Percentiles rank a stretch among this genome's conserved stretches.
These are phyloP conservation scores for Agaricus blazei DNA, from an alignment of 768 basidiomycete species.

Conservation along the genomic window DNA sequence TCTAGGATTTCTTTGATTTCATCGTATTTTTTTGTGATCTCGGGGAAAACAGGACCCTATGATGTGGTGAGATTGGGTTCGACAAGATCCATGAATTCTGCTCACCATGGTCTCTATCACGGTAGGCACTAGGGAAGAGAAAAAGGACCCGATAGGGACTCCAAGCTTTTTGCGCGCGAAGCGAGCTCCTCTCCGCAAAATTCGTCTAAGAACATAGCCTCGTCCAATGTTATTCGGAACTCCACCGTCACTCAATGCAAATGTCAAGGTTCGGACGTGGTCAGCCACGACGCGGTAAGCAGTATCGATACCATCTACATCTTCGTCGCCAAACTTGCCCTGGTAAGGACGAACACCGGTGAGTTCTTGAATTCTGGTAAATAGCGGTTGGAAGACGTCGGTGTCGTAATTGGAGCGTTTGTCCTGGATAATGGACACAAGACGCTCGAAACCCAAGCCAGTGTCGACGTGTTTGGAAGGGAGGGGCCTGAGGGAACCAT, in stretches of 20 bases:
- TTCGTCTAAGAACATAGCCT: constrained; percentile 94
- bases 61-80: not conserved
- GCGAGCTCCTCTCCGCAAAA: constrained; percentile 89
- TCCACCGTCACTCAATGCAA: constrained; percentile 95
- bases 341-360: constrained; percentile 84
- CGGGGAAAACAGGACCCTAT: constrained; percentile 87
- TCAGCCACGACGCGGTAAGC: constrained; percentile 97
- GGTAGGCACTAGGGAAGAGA: constrained; percentile 86
- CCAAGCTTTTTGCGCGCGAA: constrained; percentile 94
- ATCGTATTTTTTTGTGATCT: constrained; percentile 74
- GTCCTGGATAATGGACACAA: constrained; percentile 92
- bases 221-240: constrained; percentile 95
- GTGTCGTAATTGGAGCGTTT: constrained; percentile 97
- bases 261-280: constrained; percentile 91
- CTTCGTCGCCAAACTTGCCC: constrained; percentile 94
- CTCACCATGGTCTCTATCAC: constrained; percentile 85
- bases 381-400: constrained; percentile 89
- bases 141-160: constrained; percentile 90
- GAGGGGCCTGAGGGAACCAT: constrained; percentile 72
- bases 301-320: constrained; percentile 91
- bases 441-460: constrained; percentile 98
- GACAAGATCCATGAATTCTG: not conserved
- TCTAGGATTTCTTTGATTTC: constrained; percentile 94
- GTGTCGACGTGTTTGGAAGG: constrained; percentile 97
- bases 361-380: constrained; percentile 79